Evolutionary conservation across 345 rosid genomes (phyloP), one percentile per base, ranked within the genome.

Genomic region (Salix purpurea): DNA sequence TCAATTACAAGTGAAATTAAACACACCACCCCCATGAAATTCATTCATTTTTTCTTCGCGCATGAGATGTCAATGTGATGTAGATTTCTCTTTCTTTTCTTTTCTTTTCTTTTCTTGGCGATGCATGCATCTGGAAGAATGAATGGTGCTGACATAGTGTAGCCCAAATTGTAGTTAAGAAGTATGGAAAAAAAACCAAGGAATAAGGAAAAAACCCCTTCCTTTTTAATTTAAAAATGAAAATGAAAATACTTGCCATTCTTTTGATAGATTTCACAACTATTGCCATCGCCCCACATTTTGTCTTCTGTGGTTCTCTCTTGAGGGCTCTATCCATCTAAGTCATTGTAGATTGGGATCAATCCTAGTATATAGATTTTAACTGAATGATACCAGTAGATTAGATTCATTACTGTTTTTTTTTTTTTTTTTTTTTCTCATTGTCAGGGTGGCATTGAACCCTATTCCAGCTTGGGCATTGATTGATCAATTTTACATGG

Each of bases 391-490:
- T 76, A 67, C 39, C 73, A 72, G 46, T 34, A 67, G 78, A 68
- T 81, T 66, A 65, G 79, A 82, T 78, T 85, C n/a, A 83, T 79
- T 70, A 24, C 39, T 1, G 65, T 12, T 54, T 60, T 65, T 77
- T 34, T 34, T 70, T 65, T 77, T 34, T 34, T 70, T 72, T 58
- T 28, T 30, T 30, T 30, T 30, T 30, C 37, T 82, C 72, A 65
- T 82, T 81, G 79, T 73, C 91, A 93, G 97, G 97, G 94, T 85
- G 91, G 87, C 71, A 84, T 81, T 79, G 94, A 90, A 83, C 90
- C 97, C 67, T 93, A 85, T 82, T 89, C 90, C 62, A 89, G 94
- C 67, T 84, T 90, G 95, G 94, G 93, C 84, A 93, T 93, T 76
- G 98, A 91, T 70, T 90, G 88, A 88, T 80, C 72, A 67, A 14